Evolutionary conservation across 441 rosid genomes (phyloP).

Genomic region (Gossypium schwendimanii): DNA sequence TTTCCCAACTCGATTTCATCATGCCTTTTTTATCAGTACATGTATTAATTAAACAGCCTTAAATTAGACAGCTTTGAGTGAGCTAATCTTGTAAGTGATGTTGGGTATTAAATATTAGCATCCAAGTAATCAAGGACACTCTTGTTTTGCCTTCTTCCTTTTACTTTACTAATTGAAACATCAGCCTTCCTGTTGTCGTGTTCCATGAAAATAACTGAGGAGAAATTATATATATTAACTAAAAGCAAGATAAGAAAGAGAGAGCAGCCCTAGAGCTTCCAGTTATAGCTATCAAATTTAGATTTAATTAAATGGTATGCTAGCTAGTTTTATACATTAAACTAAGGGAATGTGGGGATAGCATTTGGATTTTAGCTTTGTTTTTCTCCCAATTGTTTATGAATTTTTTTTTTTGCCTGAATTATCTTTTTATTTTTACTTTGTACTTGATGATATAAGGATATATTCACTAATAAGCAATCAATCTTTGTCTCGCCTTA

Average conservation of each 20-base stretch:
- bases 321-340: background rate
- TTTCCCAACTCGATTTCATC: conserved; percentile 26
- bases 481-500: conserved; percentile 13
- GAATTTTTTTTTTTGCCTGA: background rate
- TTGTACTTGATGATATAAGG: conserved; percentile 16
- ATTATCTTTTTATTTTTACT: conserved; percentile 10
- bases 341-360: background rate
- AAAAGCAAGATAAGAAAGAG: background rate
- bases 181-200: conserved; percentile 2
- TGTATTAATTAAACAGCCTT: background rate
- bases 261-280: background rate
- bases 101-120: conserved; percentile 14
- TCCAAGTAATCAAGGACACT: background rate
- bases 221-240: background rate
- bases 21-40: conserved; percentile 19
- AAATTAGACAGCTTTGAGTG: conserved; percentile 10
- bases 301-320: background rate
- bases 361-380: background rate
- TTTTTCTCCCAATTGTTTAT: background rate
- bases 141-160: conserved; percentile 4
- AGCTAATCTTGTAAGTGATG: conserved; percentile 20
- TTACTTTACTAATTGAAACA: background rate
- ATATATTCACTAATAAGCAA: conserved; percentile 20
- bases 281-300: conserved; percentile 7
- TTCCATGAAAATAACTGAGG: conserved; percentile 14